Evolutionary conservation across 495 filamentous ascomycete species (phyloP).

Genomic region (Neurospora discreta): DNA sequence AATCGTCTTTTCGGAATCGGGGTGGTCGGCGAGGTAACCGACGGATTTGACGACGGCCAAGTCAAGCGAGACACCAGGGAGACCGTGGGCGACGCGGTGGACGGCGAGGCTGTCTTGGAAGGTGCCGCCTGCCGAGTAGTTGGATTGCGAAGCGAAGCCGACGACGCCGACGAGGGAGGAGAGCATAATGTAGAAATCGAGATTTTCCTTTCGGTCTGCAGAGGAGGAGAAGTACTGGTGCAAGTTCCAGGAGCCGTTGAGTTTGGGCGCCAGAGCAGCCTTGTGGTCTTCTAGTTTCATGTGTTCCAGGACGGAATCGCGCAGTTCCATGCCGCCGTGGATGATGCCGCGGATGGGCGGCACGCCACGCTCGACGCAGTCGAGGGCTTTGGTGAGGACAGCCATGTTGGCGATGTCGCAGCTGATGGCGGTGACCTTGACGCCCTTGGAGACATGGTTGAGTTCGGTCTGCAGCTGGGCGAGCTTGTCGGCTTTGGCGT

Average conservation of each 20-base stretch:
- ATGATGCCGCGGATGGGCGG: slow-evolving; percentile 35
- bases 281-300: slow-evolving; percentile 34
- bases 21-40: slow-evolving; percentile 20
- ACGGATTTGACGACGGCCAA: slow-evolving; percentile 32
- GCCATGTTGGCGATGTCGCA: slow-evolving; percentile 31
- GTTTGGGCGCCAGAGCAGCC: slow-evolving; percentile 32
- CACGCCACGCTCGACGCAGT: slow-evolving; percentile 17
- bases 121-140: slow-evolving; percentile 39
- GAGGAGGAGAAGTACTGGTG: slow-evolving; percentile 20
- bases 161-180: slow-evolving; percentile 34
- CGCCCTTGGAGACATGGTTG: slow-evolving; percentile 22
- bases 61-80: slow-evolving; percentile 29
- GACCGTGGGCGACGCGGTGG: slow-evolving; percentile 11
- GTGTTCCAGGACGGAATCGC: slow-evolving; percentile 33
- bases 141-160: slow-evolving; percentile 33
- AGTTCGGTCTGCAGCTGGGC: slow-evolving; percentile 26
- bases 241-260: slow-evolving; percentile 42
- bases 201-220: neutral
- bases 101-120: slow-evolving; percentile 21
- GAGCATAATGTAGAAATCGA: slow-evolving; percentile 47
- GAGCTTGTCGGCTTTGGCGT: slow-evolving; percentile 27
- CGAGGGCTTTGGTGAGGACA: slow-evolving; percentile 22
- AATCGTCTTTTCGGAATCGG: slow-evolving; percentile 9
- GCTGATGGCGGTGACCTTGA: slow-evolving; percentile 24
- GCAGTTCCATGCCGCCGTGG: slow-evolving; percentile 44